phyloP scores from a whole-genome alignment of 2,329 filamentous ascomycete genomes.

The Monosporascus sp. region DNA sequence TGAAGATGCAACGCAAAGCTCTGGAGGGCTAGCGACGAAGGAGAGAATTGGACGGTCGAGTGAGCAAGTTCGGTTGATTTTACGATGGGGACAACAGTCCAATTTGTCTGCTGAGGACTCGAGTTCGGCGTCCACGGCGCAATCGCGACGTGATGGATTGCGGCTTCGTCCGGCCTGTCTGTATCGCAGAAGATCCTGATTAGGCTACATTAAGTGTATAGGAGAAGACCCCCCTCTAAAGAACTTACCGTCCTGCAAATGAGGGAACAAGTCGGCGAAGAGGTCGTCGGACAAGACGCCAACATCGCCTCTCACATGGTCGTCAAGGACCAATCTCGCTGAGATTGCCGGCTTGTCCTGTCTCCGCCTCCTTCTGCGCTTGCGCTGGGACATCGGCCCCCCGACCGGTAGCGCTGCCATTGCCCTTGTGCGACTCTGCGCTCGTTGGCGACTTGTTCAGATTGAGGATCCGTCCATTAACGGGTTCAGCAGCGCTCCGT shows the following conservation, averaged over 20 bases:
- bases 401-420: slow-evolving; percentile 12
- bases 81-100: slow-evolving; percentile 79
- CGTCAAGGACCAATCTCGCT: slow-evolving; percentile 77
- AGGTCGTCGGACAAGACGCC: slow-evolving; percentile 85
- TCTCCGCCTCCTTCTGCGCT: slow-evolving; percentile 47
- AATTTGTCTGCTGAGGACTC: slow-evolving; percentile 58
- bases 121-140: slow-evolving; percentile 64
- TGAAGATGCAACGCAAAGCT: slow-evolving; percentile 71
- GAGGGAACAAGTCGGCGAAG: slow-evolving; percentile 73
- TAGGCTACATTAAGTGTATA: slow-evolving; percentile 1
- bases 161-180: slow-evolving; percentile 24
- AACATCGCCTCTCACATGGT: slow-evolving; percentile 77
- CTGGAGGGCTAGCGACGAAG: slow-evolving; percentile 67
- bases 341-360: slow-evolving; percentile 71
- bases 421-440: slow-evolving; percentile 6
- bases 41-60: slow-evolving; percentile 75
- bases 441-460: neutral
- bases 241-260: slow-evolving; percentile 45
- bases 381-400: slow-evolving; percentile 17
- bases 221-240: no score
- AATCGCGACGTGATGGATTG: slow-evolving; percentile 61
- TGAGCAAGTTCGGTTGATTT: slow-evolving; percentile 60
- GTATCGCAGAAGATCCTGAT: slow-evolving; percentile 6
- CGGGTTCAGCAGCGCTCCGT: neutral
- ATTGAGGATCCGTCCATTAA: neutral